A percentile compares a stretch with the other conserved stretches of the same genome.
These are phyloP conservation scores for Obelidium mucronatum DNA, from an alignment of 192 early-diverging fungal species.

Conservation along the genomic window DNA sequence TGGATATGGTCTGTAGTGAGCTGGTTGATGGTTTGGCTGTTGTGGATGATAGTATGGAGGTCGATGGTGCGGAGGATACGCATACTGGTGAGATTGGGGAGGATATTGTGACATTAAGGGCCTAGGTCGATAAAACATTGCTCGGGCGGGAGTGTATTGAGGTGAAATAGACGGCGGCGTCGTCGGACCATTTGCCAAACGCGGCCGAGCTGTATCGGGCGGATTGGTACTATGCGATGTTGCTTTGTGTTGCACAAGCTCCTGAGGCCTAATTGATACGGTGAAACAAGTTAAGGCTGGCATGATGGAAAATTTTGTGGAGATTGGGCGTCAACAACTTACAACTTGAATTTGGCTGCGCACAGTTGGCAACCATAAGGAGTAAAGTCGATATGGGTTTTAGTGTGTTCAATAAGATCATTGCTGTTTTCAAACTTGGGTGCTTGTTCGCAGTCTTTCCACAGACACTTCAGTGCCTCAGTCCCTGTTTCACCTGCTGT, in stretches of 20 bases:
- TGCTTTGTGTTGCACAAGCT: no score
- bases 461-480: background rate
- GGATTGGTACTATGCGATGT: background rate
- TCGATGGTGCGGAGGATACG: background rate
- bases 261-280: no score
- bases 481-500: no score
- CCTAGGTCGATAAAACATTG: background rate
- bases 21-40: background rate
- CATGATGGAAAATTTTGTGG: no score
- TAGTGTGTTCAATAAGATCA: no score
- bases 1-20: background rate
- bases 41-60: background rate
- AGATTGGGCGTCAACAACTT: no score
- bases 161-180: background rate
- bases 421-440: background rate
- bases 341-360: no score
- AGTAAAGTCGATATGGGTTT: no score
- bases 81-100: background rate
- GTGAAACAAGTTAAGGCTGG: no score
- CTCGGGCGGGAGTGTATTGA: background rate
- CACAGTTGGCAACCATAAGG: no score
- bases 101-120: background rate
- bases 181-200: background rate
- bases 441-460: background rate
- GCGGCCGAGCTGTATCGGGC: background rate